Percentiles rank a stretch among this genome's conserved stretches.
These are phyloP conservation scores for Fusarium cyanostomum DNA, from an alignment of 2,329 filamentous ascomycete species.

Conservation along the genomic window DNA sequence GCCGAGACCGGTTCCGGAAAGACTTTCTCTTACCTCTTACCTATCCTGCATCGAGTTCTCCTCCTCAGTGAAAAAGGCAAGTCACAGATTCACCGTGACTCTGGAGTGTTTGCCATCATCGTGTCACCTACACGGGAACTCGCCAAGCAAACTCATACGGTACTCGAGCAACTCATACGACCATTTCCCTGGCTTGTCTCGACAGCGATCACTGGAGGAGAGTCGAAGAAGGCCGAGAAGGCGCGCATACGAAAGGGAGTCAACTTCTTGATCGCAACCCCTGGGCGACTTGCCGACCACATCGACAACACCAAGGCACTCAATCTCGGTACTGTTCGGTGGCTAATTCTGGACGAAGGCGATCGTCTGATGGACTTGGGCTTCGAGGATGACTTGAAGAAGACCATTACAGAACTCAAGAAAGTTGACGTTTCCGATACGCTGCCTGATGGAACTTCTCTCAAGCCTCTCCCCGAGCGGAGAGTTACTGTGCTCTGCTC, in stretches of 20 bases:
- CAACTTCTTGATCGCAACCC: slow-evolving; percentile 95
- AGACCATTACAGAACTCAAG: slow-evolving; percentile 83
- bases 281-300: slow-evolving; percentile 90
- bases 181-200: slow-evolving; percentile 94
- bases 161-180: slow-evolving; percentile 85
- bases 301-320: slow-evolving; percentile 90
- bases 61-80: slow-evolving; percentile 70
- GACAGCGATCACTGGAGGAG: slow-evolving; percentile 79
- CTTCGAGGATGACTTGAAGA: slow-evolving; percentile 92
- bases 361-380: slow-evolving; percentile 98
- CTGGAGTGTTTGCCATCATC: slow-evolving; percentile 93
- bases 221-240: slow-evolving; percentile 84
- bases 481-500: slow-evolving; percentile 92
- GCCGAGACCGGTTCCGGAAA: slow-evolving; percentile 98
- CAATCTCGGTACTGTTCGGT: slow-evolving; percentile 87
- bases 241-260: slow-evolving; percentile 92
- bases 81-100: slow-evolving; percentile 78
- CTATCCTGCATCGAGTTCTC: slow-evolving; percentile 89
- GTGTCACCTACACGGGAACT: slow-evolving; percentile 92
- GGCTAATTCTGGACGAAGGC: slow-evolving; percentile 94
- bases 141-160: slow-evolving; percentile 90
- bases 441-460: slow-evolving; percentile 65
- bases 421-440: slow-evolving; percentile 67
- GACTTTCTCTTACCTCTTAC: slow-evolving; percentile 93
- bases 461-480: slow-evolving; percentile 75